These are phyloP conservation scores for Moesziomyces aphidis DNA, from an alignment of 1,284 basidiomycete genomes.

Conservation along the genomic window DNA sequence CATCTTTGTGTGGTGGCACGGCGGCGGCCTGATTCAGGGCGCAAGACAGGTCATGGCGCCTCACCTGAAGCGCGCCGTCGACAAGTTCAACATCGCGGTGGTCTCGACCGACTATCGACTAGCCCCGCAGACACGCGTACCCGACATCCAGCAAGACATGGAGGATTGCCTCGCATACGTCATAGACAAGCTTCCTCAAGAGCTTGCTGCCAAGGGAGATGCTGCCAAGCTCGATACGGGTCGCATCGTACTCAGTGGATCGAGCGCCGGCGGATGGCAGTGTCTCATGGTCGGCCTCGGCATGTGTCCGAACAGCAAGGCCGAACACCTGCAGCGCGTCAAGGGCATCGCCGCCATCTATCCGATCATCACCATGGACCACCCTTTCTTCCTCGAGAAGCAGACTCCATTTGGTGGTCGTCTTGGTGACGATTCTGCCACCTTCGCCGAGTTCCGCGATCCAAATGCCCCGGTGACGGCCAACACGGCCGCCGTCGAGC, in stretches of 20 bases:
- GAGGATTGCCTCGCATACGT: conserved; percentile 39
- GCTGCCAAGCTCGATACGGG: conserved; percentile 27
- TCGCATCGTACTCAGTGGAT: conserved; percentile 40
- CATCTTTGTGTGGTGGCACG: conserved; percentile 50
- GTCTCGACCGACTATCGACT: conserved; percentile 52
- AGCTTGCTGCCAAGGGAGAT: conserved; percentile 24
- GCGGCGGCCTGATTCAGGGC: conserved; percentile 52
- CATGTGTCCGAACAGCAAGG: conserved; percentile 36
- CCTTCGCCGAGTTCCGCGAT: conserved; percentile 36
- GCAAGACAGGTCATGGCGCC: conserved; percentile 35
- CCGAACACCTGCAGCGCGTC: conserved; percentile 19
- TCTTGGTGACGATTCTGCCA: conserved; percentile 27
- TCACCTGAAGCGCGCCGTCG: conserved; percentile 44
- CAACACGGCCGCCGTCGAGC: conserved; percentile 26
- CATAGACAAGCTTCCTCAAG: conserved; percentile 28
- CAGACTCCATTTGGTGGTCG: conserved; percentile 32
- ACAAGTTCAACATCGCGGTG: conserved; percentile 45
- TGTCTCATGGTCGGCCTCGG: conserved; percentile 48
- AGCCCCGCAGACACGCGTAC: conserved; percentile 45
- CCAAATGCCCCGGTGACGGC: conserved; percentile 34
- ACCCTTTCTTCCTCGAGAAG: conserved; percentile 48
- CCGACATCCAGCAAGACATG: conserved; percentile 47
- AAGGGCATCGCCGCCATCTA: conserved; percentile 48
- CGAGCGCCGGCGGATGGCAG: conserved; percentile 51
- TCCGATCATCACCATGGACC: conserved; percentile 50